A percentile compares a stretch with the other conserved stretches of the same genome.
phyloP scores from a whole-genome alignment of 352 stramenopile species.

The Phytophthora ramorum region DNA sequence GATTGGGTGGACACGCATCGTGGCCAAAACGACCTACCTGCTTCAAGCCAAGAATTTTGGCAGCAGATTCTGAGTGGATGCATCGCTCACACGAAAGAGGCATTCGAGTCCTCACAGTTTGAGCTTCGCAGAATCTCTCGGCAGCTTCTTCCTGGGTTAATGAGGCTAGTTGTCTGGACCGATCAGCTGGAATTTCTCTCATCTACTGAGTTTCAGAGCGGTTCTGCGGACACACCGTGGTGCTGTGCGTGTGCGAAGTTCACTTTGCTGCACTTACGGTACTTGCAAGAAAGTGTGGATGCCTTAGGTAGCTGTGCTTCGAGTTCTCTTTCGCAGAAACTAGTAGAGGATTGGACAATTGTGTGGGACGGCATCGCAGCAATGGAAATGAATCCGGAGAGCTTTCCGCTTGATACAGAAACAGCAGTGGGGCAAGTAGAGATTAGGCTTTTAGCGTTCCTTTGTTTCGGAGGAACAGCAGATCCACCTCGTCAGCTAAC shows the following conservation, averaged over 20 bases:
- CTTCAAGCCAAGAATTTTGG: conserved; percentile 37
- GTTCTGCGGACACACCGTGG: conserved; percentile 17
- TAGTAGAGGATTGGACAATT: conserved; percentile 9
- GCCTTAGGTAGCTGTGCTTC: background rate
- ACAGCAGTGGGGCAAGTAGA: conserved; percentile 31
- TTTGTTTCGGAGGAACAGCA: conserved; percentile 11
- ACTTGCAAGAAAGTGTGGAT: conserved; percentile 36
- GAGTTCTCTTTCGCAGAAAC: background rate
- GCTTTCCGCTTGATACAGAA: conserved; percentile 17
- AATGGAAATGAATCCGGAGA: background rate
- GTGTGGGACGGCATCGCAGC: conserved; percentile 18
- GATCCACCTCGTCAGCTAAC: conserved; percentile 1
- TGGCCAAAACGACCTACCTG: background rate
- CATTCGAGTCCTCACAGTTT: conserved; percentile 66
- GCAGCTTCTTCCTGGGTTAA: conserved; percentile 61
- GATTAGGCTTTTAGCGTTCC: conserved; percentile 36
- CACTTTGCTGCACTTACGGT: conserved; percentile 51
- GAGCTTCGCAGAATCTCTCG: conserved; percentile 70
- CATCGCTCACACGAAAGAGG: conserved; percentile 45
- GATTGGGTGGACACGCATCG: conserved; percentile 29
- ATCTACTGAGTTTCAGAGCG: conserved; percentile 1
- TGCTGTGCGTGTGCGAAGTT: conserved; percentile 48
- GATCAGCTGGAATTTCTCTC: conserved; percentile 37
- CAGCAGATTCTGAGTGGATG: conserved; percentile 44
- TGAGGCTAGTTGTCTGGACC: conserved; percentile 64